A percentile compares a stretch with the other conserved stretches of the same genome.
phyloP scores from a whole-genome alignment of 2,329 filamentous ascomycete species.

The Aplosporella prunicola region DNA sequence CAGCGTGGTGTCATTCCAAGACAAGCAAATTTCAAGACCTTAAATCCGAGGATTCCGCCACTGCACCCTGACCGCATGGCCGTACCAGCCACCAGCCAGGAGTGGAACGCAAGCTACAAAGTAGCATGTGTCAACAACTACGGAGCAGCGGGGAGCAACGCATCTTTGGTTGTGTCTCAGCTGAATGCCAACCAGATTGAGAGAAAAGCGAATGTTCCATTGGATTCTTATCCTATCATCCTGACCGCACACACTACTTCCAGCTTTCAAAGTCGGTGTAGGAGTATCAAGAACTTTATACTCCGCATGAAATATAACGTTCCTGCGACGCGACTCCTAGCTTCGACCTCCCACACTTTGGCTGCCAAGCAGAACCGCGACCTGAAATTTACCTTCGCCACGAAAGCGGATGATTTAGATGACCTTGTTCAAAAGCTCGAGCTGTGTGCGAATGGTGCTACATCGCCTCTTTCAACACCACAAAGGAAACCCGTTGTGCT shows the following conservation, averaged over 20 bases:
- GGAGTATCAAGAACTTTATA: too few species aligned
- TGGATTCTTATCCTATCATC: background rate
- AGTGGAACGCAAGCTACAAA: conserved; percentile 12
- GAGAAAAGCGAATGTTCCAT: too few species aligned
- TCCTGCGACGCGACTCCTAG: too few species aligned
- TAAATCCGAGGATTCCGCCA: conserved; percentile 16
- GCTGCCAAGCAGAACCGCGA: background rate
- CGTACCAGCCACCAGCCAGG: conserved; percentile 7
- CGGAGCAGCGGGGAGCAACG: conserved; percentile 18
- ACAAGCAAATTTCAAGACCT: conserved; percentile 13
- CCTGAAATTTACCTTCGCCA: background rate
- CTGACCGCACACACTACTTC: background rate
- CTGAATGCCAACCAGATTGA: background rate
- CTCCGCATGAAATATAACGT: too few species aligned
- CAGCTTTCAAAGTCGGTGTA: too few species aligned
- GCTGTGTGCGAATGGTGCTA: background rate
- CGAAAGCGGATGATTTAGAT: background rate
- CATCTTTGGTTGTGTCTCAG: conserved; percentile 12
- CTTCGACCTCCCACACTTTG: background rate
- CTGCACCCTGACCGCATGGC: conserved; percentile 12
- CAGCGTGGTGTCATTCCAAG: conserved; percentile 13
- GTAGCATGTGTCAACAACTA: conserved; percentile 18
- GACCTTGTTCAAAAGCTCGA: background rate
- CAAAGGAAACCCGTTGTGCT: background rate
- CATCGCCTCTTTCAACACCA: background rate